A percentile compares a stretch with the other conserved stretches of the same genome.
phyloP scores from a whole-genome alignment of 306 rosid genomes.

The Styphnolobium japonicum region DNA sequence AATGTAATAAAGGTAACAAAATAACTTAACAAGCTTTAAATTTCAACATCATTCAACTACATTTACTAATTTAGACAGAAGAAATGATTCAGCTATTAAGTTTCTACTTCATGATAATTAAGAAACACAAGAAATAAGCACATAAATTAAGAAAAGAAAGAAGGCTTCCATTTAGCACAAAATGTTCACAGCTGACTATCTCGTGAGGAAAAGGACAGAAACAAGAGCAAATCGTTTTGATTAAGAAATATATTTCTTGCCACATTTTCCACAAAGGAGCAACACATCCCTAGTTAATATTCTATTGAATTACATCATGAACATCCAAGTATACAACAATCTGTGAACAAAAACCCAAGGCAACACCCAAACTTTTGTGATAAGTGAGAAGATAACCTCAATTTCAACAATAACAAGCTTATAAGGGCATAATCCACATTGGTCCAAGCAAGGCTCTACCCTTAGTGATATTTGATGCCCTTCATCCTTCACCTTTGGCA shows the following conservation, averaged over 20 bases:
- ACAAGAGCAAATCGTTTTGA: not conserved
- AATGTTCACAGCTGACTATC: not conserved
- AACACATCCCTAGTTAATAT: not conserved
- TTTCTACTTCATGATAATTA: not conserved
- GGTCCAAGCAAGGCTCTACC: not conserved
- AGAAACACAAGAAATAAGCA: slow-evolving; percentile 3
- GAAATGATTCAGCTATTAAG: not conserved
- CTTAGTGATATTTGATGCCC: not conserved
- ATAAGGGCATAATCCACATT: not conserved
- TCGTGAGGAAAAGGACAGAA: not conserved
- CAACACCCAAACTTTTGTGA: not conserved
- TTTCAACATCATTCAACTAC: slow-evolving; percentile 11
- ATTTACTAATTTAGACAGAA: not conserved
- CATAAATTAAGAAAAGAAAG: not conserved
- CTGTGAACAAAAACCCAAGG: not conserved
- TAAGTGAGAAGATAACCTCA: not conserved
- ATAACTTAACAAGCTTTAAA: not conserved
- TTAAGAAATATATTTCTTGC: not conserved
- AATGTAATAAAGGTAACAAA: slow-evolving; percentile 16
- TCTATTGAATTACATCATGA: not conserved
- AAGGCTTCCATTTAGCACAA: not conserved
- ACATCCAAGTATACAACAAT: not conserved
- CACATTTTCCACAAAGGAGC: not conserved
- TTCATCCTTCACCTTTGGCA: not conserved
- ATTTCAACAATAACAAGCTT: not conserved